Percentiles rank a stretch among this genome's conserved stretches.
phyloP scores from a whole-genome alignment of 208 protist species.

The Crithidia brevicula region DNA sequence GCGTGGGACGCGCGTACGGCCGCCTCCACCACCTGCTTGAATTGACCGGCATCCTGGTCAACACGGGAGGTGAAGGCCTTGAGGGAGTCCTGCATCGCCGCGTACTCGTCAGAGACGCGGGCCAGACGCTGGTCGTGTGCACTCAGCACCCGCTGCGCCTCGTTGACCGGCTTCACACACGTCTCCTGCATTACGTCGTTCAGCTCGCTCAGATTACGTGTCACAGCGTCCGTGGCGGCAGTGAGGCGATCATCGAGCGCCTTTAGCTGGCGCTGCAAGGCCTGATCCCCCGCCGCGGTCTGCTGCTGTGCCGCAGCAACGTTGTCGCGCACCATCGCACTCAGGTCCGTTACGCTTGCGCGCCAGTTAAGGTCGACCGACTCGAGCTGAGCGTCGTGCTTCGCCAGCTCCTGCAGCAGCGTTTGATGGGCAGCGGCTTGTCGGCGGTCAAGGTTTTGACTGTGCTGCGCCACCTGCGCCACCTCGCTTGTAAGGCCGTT shows the following conservation, averaged over 20 bases:
- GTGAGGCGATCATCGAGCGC: conserved; percentile 44
- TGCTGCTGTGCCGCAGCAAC: conserved; percentile 33
- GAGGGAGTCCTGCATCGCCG: conserved; percentile 52
- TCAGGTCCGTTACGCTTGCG: conserved; percentile 67
- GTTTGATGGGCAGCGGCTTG: conserved; percentile 65
- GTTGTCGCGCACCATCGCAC: conserved; percentile 44
- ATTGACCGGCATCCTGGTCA: conserved; percentile 57
- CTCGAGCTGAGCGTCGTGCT: conserved; percentile 76
- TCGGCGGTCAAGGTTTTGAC: conserved; percentile 58
- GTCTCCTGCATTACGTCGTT: conserved; percentile 33
- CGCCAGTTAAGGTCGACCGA: conserved; percentile 80
- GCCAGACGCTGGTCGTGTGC: conserved; percentile 36
- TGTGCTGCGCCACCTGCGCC: conserved; percentile 56
- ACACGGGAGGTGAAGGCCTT: conserved; percentile 47
- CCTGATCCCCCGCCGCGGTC: conserved; percentile 32
- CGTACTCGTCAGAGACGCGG: conserved; percentile 40
- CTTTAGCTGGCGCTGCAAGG: conserved; percentile 45
- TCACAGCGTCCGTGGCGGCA: conserved; percentile 26
- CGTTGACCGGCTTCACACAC: conserved; percentile 47
- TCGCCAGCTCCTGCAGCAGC: conserved; percentile 68
- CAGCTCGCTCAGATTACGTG: conserved; percentile 36
- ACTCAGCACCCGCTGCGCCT: conserved; percentile 33
- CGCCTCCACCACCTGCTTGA: conserved; percentile 64
- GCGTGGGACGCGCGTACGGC: conserved; percentile 69
- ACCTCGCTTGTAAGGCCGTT: conserved; percentile 63